These are phyloP conservation scores for Lentinula raphanica DNA, from an alignment of 768 basidiomycete species.

Conservation along the genomic window DNA sequence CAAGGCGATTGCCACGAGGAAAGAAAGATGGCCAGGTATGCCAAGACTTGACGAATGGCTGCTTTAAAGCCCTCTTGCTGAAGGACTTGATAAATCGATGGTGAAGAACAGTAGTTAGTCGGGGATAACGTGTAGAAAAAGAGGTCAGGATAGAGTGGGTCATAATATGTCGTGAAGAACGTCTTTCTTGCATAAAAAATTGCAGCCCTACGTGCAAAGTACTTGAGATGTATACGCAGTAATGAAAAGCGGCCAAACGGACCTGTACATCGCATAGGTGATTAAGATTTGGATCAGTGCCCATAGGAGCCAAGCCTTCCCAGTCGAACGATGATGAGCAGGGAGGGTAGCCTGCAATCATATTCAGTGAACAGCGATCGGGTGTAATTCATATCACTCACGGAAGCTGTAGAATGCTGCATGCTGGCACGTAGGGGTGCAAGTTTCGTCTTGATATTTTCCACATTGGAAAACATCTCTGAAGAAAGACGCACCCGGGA, in stretches of 20 bases:
- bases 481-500: slow-evolving; percentile 39
- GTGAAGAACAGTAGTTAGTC: slow-evolving; percentile 29
- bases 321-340: slow-evolving; percentile 12
- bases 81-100: slow-evolving; percentile 33
- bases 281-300: slow-evolving; percentile 41
- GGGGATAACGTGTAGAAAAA: slow-evolving; percentile 47
- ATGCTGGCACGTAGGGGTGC: slow-evolving; percentile 29
- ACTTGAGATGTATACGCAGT: too few relatives aligned
- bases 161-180: slow-evolving; percentile 73
- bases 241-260: slow-evolving; percentile 16
- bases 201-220: slow-evolving; percentile 33
- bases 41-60: slow-evolving; percentile 30
- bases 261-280: slow-evolving; percentile 56
- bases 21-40: slow-evolving; percentile 28
- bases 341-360: background rate
- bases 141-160: slow-evolving; percentile 72
- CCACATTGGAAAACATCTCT: slow-evolving; percentile 16
- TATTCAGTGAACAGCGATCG: background rate
- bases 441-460: slow-evolving; percentile 27
- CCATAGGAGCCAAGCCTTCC: slow-evolving; percentile 28
- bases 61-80: slow-evolving; percentile 36
- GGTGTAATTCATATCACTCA: slow-evolving; percentile 4
- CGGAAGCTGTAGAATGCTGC: slow-evolving; percentile 14
- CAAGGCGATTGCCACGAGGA: slow-evolving; percentile 31
- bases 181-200: slow-evolving; percentile 42